phyloP scores from a whole-genome alignment of 2,329 filamentous ascomycete genomes.

The Karstenula rhodostoma region DNA sequence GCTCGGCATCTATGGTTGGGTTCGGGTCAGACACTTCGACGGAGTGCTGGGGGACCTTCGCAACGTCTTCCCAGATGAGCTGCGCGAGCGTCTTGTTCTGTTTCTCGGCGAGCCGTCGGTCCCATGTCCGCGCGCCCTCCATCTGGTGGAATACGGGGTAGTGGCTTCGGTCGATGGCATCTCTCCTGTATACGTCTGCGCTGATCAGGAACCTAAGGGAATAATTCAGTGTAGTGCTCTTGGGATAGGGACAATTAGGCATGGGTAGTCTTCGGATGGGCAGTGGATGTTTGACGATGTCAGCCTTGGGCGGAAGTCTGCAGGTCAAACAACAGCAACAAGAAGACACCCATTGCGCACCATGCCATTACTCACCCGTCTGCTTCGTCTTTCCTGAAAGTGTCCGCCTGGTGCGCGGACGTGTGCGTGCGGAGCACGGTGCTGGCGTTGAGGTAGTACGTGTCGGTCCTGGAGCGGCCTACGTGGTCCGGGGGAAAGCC shows the following conservation, averaged over 20 bases:
- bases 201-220: conserved; percentile 74
- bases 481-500: conserved; percentile 90
- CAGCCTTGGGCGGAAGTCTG: no score
- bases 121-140: conserved; percentile 93
- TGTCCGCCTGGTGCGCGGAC: conserved; percentile 87
- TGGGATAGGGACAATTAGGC: no score
- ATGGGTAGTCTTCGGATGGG: no score
- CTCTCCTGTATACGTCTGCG: conserved; percentile 93
- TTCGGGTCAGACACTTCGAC: conserved; percentile 85
- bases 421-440: conserved; percentile 93
- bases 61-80: conserved; percentile 74
- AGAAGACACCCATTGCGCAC: no score
- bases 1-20: conserved; percentile 76
- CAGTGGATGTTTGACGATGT: no score
- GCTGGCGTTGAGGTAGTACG: conserved; percentile 88
- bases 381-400: conserved; percentile 75
- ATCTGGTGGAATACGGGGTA: conserved; percentile 99
- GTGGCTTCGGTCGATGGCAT: conserved; percentile 93
- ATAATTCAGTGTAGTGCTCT: no score
- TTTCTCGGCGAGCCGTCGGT: conserved; percentile 67
- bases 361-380: conserved; percentile 59
- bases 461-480: conserved; percentile 86
- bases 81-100: conserved; percentile 59
- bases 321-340: no score
- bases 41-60: conserved; percentile 74